Evolutionary conservation across 495 filamentous ascomycete species (phyloP), one percentile per base, ranked within the genome.

Genomic region (Aspergillus heteromorphus): DNA sequence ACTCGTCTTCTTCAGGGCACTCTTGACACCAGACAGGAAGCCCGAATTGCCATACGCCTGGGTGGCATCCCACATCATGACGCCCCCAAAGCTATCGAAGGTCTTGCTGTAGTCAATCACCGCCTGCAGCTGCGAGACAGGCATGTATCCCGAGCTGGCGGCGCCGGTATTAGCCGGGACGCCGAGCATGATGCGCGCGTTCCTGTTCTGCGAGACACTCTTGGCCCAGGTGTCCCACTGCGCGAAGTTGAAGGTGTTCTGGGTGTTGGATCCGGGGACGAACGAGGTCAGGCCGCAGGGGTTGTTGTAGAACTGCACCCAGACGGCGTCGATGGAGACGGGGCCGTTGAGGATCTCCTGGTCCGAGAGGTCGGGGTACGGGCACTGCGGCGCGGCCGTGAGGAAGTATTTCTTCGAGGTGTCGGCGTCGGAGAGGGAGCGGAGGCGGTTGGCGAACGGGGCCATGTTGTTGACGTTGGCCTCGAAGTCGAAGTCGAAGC

Each of bases 261-360:
- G 80, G 5, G 66, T 76, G 9, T 63, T 51, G 0, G 67, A 23
- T 4, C 79, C 72, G 1, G 68, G n/a, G 10, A 65, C 51, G 67
- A 76, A 89, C 17, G 73, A 72, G 47, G 74, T 67, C 3, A 83
- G 63, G 14, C 86, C 85, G 66, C 86, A 88, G 59, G 71, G 82
- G 73, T 86, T 87, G 78, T 89, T 85, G 73, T 88, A 89, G 75
- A 88, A 88, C 66, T 88, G 85, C 16, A 88, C 77, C 62, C 77
- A 85, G 30, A 88, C 71, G 45, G 83, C 86, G 59, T 88, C 86
- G 45, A 86, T 79, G 9, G 64, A 59, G 27, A 83, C 73, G 9
- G 69, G 66, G 2, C 70, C 74, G 53, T 79, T 63, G 34, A 89
- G 73, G 52, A 83, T 77, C 0, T 74, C 71, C 56, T 82, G 74